phyloP scores from a whole-genome alignment of 83 land plant genomes.

The Diphasiastrum complanatum region DNA sequence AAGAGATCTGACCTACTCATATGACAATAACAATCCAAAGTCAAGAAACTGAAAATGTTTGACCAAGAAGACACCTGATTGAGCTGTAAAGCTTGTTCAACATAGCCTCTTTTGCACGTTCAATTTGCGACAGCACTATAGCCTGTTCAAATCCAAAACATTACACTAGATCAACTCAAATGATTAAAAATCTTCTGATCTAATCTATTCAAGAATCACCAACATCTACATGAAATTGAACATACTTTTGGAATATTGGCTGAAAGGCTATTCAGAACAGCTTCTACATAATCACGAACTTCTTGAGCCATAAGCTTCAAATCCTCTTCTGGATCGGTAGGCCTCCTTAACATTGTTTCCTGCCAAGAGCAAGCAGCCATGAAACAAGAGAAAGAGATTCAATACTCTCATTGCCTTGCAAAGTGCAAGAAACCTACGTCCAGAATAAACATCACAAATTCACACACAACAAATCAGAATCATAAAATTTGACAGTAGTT shows the following conservation, averaged over 20 bases:
- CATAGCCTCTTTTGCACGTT: conserved; percentile 96
- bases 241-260: conserved; percentile 96
- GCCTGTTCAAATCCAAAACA: conserved; percentile 33
- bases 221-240: no score
- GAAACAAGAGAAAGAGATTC: conserved; percentile 1
- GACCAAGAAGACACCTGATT: conserved; percentile 35
- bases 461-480: no score
- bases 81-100: conserved; percentile 87
- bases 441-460: no score
- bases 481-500: no score
- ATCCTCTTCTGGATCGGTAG: conserved; percentile 97
- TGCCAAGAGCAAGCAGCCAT: conserved; percentile 9
- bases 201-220: no score
- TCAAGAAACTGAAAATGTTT: neutral
- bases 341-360: conserved; percentile 75
- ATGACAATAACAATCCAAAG: neutral
- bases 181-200: neutral
- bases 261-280: conserved; percentile 91
- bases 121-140: conserved; percentile 95
- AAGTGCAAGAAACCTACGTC: no score
- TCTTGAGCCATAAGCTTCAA: conserved; percentile 96
- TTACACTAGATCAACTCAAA: neutral
- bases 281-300: conserved; percentile 98
- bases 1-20: neutral
- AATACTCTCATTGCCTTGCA: neutral